Percentiles rank a stretch among this genome's conserved stretches.
phyloP scores from a whole-genome alignment of 805 yeast species.

The Pichia deserticola region DNA sequence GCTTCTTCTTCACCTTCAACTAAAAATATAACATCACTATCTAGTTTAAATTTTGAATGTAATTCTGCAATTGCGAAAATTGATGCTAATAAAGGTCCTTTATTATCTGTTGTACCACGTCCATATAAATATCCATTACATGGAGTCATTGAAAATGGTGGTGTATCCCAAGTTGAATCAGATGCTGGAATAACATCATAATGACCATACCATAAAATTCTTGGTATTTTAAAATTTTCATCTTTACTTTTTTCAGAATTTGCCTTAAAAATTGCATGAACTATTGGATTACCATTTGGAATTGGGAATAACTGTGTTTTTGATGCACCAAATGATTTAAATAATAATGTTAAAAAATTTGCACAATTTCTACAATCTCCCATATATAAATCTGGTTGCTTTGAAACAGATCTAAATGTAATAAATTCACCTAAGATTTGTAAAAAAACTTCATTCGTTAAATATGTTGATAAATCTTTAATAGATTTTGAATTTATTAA shows the following conservation, averaged over 20 bases:
- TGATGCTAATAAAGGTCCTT: conserved; percentile 87
- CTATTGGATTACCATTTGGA: conserved; percentile 76
- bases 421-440: conserved; percentile 54
- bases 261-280: conserved; percentile 62
- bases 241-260: conserved; percentile 20
- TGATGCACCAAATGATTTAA: conserved; percentile 63
- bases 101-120: conserved; percentile 90
- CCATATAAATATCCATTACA: conserved; percentile 82
- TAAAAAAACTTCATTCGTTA: conserved; percentile 47
- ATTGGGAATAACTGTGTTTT: conserved; percentile 64
- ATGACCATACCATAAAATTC: conserved; percentile 88
- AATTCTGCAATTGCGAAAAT: conserved; percentile 80
- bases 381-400: conserved; percentile 56
- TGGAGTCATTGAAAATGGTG: conserved; percentile 71
- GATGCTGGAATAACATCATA: conserved; percentile 88
- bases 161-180: conserved; percentile 58
- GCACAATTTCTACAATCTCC: conserved; percentile 88
- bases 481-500: background rate
- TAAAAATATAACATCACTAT: conserved; percentile 70
- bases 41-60: conserved; percentile 40
- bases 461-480: conserved; percentile 1
- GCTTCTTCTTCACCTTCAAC: conserved; percentile 96
- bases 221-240: conserved; percentile 18
- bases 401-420: conserved; percentile 70
- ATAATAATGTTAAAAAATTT: conserved; percentile 52